phyloP scores from a whole-genome alignment of 345 rosid genomes.

The Camelina hispida region DNA sequence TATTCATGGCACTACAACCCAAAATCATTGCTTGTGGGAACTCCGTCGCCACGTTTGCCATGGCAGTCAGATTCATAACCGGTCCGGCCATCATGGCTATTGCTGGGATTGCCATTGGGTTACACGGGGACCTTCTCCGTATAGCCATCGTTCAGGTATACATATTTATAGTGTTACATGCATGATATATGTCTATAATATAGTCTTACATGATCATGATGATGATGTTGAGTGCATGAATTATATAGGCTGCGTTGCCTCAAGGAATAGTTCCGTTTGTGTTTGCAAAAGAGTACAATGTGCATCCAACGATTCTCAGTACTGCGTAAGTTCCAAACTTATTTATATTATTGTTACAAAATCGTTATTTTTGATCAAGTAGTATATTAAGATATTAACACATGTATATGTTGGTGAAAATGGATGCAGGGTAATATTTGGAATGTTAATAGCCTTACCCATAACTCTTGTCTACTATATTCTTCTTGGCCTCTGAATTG shows the following conservation, averaged over 20 bases:
- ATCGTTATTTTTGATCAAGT: neutral
- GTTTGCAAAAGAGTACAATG: constrained; percentile 88
- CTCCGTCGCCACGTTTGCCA: constrained; percentile 76
- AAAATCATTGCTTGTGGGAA: constrained; percentile 97
- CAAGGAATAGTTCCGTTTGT: constrained; percentile 95
- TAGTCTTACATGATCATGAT: neutral
- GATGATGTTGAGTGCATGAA: neutral
- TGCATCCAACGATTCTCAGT: constrained; percentile 85
- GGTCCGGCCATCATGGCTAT: constrained; percentile 97
- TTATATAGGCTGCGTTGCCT: constrained; percentile 74
- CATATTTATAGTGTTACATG: neutral
- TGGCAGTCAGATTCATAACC: constrained; percentile 90
- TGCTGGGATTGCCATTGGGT: constrained; percentile 79
- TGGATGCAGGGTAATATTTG: constrained; percentile 89
- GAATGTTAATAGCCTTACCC: constrained; percentile 95
- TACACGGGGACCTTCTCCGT: constrained; percentile 83
- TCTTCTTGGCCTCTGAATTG: constrained; percentile 72
- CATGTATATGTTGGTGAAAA: constrained; percentile 23
- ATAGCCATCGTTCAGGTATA: constrained; percentile 92
- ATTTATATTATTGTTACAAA: neutral
- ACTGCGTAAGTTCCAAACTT: constrained; percentile 59
- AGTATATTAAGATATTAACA: neutral
- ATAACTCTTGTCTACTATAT: constrained; percentile 93
- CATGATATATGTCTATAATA: neutral
- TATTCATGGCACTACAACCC: constrained; percentile 99